Evolutionary conservation across 129 eudicot genomes (phyloP).

Genomic region (Pulicaria dysenterica): DNA sequence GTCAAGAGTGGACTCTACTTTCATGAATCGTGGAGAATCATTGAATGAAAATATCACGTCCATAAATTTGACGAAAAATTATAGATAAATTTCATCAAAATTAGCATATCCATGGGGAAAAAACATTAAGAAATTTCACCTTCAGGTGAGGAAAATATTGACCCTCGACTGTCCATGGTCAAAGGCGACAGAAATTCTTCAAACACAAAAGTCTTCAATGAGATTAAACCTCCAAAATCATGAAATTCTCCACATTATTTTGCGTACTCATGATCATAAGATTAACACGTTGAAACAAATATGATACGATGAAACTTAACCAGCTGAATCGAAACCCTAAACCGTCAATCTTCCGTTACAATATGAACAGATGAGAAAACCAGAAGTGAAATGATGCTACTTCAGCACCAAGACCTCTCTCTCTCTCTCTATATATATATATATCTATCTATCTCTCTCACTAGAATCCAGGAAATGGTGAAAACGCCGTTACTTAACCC

Average conservation of each 20-base stretch:
- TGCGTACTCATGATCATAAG: constrained; percentile 19
- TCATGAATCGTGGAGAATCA: background rate
- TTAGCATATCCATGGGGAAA: background rate
- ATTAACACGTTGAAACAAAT: background rate
- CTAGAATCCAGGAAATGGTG: constrained; percentile 36
- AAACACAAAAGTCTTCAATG: background rate
- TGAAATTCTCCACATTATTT: constrained; percentile 19
- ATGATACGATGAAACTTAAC: background rate
- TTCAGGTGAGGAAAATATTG: constrained; percentile 33
- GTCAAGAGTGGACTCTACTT: background rate
- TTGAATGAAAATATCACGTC: background rate
- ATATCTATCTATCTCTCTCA: constrained; percentile 21
- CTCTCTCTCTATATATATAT: constrained; percentile 13
- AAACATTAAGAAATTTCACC: constrained; percentile 33
- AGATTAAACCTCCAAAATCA: constrained; percentile 14
- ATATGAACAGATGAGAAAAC: constrained; percentile 26
- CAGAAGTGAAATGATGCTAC: constrained; percentile 12
- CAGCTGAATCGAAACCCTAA: constrained; percentile 26
- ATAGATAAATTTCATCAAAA: background rate
- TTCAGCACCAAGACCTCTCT: constrained; percentile 18
- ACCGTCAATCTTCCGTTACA: background rate
- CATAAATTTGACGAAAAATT: background rate
- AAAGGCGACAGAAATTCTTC: constrained; percentile 17
- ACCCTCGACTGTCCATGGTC: constrained; percentile 34
- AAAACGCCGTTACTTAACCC: constrained; percentile 66